Conservation (phyloP, 768 basidiomycete species). For the Russula compacta region DNA sequence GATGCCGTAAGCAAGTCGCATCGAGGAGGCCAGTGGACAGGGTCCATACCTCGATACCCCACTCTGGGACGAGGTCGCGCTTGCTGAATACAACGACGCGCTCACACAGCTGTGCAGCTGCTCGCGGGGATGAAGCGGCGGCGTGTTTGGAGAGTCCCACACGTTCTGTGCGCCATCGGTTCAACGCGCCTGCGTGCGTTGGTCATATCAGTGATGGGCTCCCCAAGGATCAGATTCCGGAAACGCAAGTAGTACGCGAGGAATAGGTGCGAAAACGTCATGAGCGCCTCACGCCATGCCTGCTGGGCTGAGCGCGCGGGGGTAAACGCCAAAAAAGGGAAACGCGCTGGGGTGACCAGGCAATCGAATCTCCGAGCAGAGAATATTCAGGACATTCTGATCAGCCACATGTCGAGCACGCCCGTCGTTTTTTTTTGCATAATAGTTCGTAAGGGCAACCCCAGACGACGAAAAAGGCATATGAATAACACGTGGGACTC, state of each 20-base stretch:
- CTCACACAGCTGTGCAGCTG: constrained; percentile 44
- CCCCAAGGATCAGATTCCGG: background rate
- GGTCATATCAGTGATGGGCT: constrained; percentile 7
- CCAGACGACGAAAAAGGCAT: constrained; percentile 1
- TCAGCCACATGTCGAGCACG: constrained; percentile 11
- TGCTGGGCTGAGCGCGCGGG: background rate
- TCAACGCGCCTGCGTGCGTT: constrained; percentile 7
- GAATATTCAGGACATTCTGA: constrained; percentile 6
- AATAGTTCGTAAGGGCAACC: background rate
- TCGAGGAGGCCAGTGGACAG: background rate
- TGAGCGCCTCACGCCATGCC: constrained; percentile 6
- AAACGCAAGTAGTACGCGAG: constrained; percentile 9
- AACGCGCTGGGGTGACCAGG: background rate
- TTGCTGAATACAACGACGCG: constrained; percentile 90
- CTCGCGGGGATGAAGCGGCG: constrained; percentile 5
- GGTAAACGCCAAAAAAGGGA: background rate
- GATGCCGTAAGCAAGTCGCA: constrained; percentile 11
- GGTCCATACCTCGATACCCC: constrained; percentile 71
- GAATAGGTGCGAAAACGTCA: background rate
- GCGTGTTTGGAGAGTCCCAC: constrained; percentile 15
- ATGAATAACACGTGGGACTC: constrained; percentile 1
- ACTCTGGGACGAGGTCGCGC: constrained; percentile 80
- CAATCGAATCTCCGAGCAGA: constrained; percentile 11
- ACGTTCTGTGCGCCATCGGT: constrained; percentile 18
- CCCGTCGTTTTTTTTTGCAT: background rate